Conservation (phyloP, 768 basidiomycete genomes). For the Phaeolepiota aurea region DNA sequence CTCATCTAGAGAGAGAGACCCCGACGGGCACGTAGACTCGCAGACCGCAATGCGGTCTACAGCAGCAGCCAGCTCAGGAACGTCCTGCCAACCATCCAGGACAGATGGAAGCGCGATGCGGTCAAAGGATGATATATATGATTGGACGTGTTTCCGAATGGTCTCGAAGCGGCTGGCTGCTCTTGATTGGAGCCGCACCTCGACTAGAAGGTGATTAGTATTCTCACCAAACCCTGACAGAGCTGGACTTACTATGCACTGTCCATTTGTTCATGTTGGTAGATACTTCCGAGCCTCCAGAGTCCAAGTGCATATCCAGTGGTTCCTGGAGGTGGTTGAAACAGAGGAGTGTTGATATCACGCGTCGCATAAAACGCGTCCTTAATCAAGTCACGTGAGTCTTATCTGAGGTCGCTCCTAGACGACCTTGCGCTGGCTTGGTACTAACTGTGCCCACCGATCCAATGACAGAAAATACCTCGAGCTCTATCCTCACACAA, state of each 20-base stretch:
- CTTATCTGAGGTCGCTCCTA: not conserved
- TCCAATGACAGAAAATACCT: not conserved
- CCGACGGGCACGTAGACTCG: constrained; percentile 56
- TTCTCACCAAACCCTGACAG: not conserved
- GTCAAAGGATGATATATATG: constrained; percentile 50
- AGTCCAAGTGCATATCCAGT: too few species aligned
- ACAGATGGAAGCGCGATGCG: constrained; percentile 63
- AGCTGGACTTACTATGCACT: constrained; percentile 48
- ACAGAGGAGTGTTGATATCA: constrained; percentile 3
- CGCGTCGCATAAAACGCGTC: not conserved
- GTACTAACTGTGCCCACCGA: too few species aligned
- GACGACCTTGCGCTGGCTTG: too few species aligned
- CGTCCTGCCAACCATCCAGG: constrained; percentile 73
- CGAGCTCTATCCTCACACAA: not conserved
- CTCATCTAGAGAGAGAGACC: constrained; percentile 45
- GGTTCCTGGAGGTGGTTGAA: not conserved
- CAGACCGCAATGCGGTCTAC: constrained; percentile 72
- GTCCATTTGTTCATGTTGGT: constrained; percentile 38
- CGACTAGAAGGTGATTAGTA: constrained; percentile 41
- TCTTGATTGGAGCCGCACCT: constrained; percentile 66
- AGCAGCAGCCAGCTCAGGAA: constrained; percentile 59
- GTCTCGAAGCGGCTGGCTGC: constrained; percentile 72
- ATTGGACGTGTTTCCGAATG: constrained; percentile 54
- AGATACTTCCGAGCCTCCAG: not conserved
- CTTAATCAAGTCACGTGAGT: not conserved